A percentile compares a stretch with the other conserved stretches of the same genome.
Evolutionary conservation across 2,329 filamentous ascomycete species (phyloP).

Genomic region (Cadophora malorum): DNA sequence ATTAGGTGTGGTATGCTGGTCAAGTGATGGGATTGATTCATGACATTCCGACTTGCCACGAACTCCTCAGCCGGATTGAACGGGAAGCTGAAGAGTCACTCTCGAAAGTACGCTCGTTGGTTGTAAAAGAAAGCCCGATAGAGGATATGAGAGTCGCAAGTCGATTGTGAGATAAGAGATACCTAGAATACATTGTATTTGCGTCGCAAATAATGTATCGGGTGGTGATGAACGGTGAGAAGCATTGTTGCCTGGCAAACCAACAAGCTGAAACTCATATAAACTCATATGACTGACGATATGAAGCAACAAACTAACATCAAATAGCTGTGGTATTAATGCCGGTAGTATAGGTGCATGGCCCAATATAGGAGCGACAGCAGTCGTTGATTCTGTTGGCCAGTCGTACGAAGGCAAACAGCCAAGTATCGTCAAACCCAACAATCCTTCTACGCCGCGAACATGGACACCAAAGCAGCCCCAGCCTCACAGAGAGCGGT

Average conservation of each 20-base stretch:
- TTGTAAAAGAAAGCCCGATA: neutral
- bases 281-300: neutral
- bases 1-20: neutral
- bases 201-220: neutral
- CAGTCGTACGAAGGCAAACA: neutral
- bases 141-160: neutral
- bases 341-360: neutral
- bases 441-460: conserved; percentile 4
- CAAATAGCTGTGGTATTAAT: neutral
- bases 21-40: conserved; percentile 1
- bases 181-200: neutral
- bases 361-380: neutral
- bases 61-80: neutral
- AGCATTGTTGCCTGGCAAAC: neutral
- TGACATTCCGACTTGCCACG: neutral
- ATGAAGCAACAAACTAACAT: neutral
- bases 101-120: neutral
- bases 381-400: neutral
- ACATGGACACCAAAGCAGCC: neutral
- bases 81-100: neutral
- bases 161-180: neutral
- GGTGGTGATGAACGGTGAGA: neutral
- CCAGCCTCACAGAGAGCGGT: neutral
- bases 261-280: neutral
- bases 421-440: conserved; percentile 1